Conservation (phyloP, 768 basidiomycete species). For the Gymnopilus junonius region DNA sequence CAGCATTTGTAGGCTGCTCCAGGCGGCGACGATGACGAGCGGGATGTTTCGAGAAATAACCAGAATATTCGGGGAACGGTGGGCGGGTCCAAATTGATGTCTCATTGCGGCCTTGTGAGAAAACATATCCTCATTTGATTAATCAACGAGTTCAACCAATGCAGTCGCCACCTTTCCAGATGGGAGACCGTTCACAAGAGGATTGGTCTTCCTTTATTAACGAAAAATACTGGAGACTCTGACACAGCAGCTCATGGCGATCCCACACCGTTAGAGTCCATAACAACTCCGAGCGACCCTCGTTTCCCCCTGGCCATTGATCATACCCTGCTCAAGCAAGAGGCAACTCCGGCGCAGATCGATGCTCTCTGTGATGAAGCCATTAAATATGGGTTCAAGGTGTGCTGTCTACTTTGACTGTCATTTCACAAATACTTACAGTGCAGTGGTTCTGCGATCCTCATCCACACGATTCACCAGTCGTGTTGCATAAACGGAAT, state of each 20-base stretch:
- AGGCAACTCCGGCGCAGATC: slow-evolving; percentile 49
- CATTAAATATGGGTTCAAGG: slow-evolving; percentile 52
- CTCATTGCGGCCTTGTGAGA: not conserved
- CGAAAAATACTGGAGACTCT: slow-evolving; percentile 25
- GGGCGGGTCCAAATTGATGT: not conserved
- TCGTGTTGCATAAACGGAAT: slow-evolving; percentile 57
- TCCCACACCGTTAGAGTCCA: slow-evolving; percentile 25
- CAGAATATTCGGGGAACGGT: slow-evolving; percentile 7
- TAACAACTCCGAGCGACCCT: slow-evolving; percentile 29
- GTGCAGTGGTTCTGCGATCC: not conserved
- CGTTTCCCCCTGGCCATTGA: slow-evolving; percentile 46
- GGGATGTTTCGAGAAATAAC: slow-evolving; percentile 13
- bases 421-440: not conserved
- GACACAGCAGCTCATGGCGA: not conserved
- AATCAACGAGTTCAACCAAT: not conserved
- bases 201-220: slow-evolving; percentile 3
- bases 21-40: not conserved
- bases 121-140: not conserved
- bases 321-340: slow-evolving; percentile 55
- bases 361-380: slow-evolving; percentile 53
- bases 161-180: too few species aligned
- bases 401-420: slow-evolving; percentile 13
- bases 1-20: not conserved
- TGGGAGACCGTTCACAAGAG: not conserved
- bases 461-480: slow-evolving; percentile 26